These are phyloP conservation scores for Sergeia podlipaevii DNA, from an alignment of 208 protist species.

Conservation along the genomic window DNA sequence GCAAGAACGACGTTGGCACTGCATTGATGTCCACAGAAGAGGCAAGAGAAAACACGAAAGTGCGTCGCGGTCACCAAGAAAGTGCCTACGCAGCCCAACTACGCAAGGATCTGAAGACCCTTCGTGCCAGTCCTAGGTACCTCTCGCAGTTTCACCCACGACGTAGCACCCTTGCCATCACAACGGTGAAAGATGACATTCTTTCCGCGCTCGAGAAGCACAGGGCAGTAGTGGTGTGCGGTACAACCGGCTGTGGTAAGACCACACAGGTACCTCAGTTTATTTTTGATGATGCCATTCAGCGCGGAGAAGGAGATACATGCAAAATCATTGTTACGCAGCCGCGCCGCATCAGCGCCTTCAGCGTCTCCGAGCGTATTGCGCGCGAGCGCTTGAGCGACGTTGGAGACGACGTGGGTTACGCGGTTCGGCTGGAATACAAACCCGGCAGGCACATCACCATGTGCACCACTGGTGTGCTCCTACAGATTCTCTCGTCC, in stretches of 20 bases:
- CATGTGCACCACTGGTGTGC: slow-evolving; percentile 98
- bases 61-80: background rate
- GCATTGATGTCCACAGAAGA: slow-evolving; percentile 4
- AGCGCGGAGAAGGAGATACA: slow-evolving; percentile 28
- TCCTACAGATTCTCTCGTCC: slow-evolving; percentile 94
- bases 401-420: slow-evolving; percentile 96
- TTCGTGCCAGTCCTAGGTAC: slow-evolving; percentile 49
- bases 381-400: slow-evolving; percentile 92
- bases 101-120: slow-evolving; percentile 19
- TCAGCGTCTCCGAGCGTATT: slow-evolving; percentile 97
- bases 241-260: slow-evolving; percentile 91
- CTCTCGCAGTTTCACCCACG: slow-evolving; percentile 44
- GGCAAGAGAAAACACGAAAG: background rate
- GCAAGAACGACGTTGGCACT: slow-evolving; percentile 10
- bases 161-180: slow-evolving; percentile 67
- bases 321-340: slow-evolving; percentile 95
- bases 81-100: slow-evolving; percentile 25
- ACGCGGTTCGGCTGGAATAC: slow-evolving; percentile 97
- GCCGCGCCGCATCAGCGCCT: slow-evolving; percentile 97
- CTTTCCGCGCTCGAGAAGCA: slow-evolving; percentile 53
- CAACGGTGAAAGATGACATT: slow-evolving; percentile 28
- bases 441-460: slow-evolving; percentile 90
- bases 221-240: slow-evolving; percentile 83
- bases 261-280: slow-evolving; percentile 93
- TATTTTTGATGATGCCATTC: slow-evolving; percentile 82